Conservation (phyloP, 148 eudicot species). For the Camellia japonica region DNA sequence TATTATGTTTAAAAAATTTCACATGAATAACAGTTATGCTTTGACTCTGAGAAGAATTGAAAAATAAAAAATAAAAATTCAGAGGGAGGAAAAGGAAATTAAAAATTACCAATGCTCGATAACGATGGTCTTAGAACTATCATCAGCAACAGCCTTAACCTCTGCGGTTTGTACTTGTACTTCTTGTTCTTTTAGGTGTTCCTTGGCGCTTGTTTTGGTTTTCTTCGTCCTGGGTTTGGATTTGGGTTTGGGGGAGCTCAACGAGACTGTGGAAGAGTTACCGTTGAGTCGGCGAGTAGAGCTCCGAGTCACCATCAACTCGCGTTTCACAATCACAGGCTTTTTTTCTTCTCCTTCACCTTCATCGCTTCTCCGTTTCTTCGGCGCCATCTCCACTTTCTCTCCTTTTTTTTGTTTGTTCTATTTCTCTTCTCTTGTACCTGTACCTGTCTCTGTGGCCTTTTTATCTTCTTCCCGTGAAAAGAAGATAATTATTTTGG, state of each 20-base stretch:
- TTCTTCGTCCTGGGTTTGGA: neutral
- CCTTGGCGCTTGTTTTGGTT: neutral
- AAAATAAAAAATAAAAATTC: no score
- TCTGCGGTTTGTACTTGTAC: neutral
- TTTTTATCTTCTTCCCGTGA: no score
- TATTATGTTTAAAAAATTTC: no score
- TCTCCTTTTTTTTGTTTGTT: neutral
- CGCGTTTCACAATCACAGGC: neutral
- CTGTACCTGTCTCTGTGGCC: neutral
- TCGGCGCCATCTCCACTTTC: constrained; percentile 13
- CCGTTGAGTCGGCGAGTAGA: constrained; percentile 13
- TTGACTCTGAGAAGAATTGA: no score
- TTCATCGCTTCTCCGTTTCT: constrained; percentile 15
- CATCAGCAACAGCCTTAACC: neutral
- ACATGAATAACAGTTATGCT: no score
- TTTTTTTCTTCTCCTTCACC: neutral
- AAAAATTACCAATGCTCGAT: constrained; percentile 31
- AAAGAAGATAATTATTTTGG: no score
- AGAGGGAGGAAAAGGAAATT: neutral
- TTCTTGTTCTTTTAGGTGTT: neutral
- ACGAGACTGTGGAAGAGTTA: neutral
- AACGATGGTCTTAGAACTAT: constrained; percentile 15
- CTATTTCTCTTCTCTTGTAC: no score
- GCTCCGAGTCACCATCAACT: constrained; percentile 12
- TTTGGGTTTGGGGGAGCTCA: no score